phyloP scores from a whole-genome alignment of 2,329 filamentous ascomycete genomes.

The Aschersonia sp. region DNA sequence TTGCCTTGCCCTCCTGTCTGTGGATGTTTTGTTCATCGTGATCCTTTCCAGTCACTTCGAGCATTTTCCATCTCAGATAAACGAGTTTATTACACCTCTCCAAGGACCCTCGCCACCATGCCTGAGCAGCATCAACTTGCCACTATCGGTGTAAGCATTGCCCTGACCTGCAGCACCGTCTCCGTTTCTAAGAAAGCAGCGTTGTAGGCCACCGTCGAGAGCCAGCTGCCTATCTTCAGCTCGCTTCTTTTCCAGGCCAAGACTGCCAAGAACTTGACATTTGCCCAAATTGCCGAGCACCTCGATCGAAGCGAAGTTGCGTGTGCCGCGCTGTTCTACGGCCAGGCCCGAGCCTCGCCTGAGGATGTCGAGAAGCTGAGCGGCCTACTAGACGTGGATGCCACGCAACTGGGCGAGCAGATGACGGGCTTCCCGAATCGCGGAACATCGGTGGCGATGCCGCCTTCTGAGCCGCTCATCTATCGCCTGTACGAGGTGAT shows the following conservation, averaged over 20 bases:
- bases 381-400: conserved; percentile 44
- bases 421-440: conserved; percentile 67
- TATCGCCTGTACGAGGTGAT: conserved; percentile 90
- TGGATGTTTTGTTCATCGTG: no score
- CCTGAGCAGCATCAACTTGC: conserved; percentile 1
- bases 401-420: conserved; percentile 41
- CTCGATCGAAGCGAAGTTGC: conserved; percentile 73
- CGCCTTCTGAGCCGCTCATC: conserved; percentile 35
- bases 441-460: conserved; percentile 41
- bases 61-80: no score
- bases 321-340: conserved; percentile 81
- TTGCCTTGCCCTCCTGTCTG: no score
- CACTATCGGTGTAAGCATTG: conserved; percentile 2
- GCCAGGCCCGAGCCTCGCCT: conserved; percentile 58
- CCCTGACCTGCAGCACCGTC: background rate
- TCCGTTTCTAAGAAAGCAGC: background rate
- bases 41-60: no score
- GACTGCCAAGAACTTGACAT: conserved; percentile 57
- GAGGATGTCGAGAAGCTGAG: conserved; percentile 56
- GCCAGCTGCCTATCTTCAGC: conserved; percentile 56
- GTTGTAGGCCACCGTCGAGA: conserved; percentile 45
- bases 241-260: conserved; percentile 60
- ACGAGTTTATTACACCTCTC: no score
- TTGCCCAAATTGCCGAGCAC: conserved; percentile 60
- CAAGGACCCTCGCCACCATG: background rate